phyloP scores from a whole-genome alignment of 2,329 filamentous ascomycete genomes.

The Cadophora malorum region DNA sequence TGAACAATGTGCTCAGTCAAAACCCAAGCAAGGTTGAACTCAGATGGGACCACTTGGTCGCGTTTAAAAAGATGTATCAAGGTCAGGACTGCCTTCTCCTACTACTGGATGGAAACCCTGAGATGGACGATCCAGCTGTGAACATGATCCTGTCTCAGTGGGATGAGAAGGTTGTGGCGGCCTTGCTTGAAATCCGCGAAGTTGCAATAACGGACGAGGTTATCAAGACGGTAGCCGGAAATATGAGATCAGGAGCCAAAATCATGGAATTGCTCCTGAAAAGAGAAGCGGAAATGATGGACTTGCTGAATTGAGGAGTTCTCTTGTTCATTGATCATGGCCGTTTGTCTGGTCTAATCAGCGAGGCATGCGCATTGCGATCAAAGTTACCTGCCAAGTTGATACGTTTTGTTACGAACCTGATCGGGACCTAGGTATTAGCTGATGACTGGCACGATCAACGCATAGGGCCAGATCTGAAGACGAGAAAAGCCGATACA shows the following conservation, averaged over 20 bases:
- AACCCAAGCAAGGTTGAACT: neutral
- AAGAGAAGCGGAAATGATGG: conserved; percentile 19
- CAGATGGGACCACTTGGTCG: neutral
- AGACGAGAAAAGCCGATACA: neutral
- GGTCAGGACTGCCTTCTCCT: neutral
- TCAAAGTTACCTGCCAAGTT: neutral
- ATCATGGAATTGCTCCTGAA: conserved; percentile 23
- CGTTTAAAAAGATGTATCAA: neutral
- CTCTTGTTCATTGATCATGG: neutral
- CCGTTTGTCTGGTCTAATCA: neutral
- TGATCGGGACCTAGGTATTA: no score
- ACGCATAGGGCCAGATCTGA: neutral
- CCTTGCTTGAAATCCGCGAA: conserved; percentile 11
- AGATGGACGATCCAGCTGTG: conserved; percentile 6
- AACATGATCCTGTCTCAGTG: conserved; percentile 18
- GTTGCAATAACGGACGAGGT: conserved; percentile 20
- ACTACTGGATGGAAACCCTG: conserved; percentile 1
- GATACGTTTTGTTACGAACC: no score
- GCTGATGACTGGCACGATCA: no score
- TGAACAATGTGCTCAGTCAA: conserved; percentile 1
- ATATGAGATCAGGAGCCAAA: conserved; percentile 16
- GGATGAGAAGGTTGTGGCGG: conserved; percentile 10
- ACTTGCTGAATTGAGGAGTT: neutral
- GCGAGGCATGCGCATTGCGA: neutral
- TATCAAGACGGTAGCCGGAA: conserved; percentile 20